Conservation (phyloP, 441 rosid genomes). For the Corymbia citriodora region DNA sequence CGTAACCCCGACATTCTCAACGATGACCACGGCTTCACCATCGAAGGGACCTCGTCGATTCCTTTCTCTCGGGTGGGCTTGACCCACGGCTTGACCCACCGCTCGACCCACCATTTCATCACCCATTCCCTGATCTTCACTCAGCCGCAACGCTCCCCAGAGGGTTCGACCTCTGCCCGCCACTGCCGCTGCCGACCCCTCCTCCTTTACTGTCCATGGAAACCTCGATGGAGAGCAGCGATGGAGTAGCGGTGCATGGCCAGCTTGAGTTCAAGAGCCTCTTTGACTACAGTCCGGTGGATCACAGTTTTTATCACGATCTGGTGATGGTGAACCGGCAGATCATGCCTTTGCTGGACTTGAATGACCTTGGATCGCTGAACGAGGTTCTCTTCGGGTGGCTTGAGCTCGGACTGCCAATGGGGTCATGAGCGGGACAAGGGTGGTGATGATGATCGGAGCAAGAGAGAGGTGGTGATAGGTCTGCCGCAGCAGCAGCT, state of each 20-base stretch:
- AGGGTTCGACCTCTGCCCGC: not conserved
- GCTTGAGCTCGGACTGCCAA: not conserved
- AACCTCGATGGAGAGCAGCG: not conserved
- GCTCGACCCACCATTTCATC: not conserved
- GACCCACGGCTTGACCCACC: not conserved
- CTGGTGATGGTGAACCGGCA: not conserved
- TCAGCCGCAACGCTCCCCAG: not conserved
- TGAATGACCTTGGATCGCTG: not conserved
- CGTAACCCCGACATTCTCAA: not conserved
- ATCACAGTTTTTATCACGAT: not conserved
- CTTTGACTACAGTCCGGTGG: not conserved
- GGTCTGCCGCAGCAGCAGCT: not conserved
- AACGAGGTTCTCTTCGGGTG: conserved; percentile 6
- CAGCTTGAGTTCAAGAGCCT: not conserved
- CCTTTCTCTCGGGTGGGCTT: not conserved
- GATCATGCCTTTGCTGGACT: not conserved
- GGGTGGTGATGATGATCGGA: conserved; percentile 4
- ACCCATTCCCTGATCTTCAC: not conserved
- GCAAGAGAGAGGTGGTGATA: not conserved
- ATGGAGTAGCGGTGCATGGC: not conserved
- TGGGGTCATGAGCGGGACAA: not conserved
- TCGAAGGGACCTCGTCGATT: not conserved
- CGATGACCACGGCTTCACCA: not conserved
- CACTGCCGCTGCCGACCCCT: rapidly evolving
- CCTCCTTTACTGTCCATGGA: not conserved